phyloP scores from a whole-genome alignment of 495 filamentous ascomycete species.

The Lasiosphaeria ovina region DNA sequence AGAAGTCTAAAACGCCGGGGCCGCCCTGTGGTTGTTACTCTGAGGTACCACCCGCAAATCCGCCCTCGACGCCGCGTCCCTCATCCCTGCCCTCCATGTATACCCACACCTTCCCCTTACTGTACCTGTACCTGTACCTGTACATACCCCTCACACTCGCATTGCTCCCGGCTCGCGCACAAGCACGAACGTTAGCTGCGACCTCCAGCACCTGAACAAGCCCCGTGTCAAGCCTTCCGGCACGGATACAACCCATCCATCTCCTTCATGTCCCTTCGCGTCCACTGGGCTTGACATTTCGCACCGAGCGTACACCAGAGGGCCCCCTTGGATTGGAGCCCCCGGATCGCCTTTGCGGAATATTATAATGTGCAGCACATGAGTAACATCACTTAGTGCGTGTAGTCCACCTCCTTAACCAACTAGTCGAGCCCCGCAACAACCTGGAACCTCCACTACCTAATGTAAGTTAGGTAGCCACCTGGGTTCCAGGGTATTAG shows the following conservation, averaged over 20 bases:
- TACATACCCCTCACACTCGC: slow-evolving; percentile 22
- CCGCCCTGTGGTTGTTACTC: slow-evolving; percentile 15
- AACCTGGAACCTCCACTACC: too few relatives aligned
- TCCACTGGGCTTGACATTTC: slow-evolving; percentile 3
- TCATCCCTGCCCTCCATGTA: slow-evolving; percentile 8
- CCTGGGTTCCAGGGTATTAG: too few relatives aligned
- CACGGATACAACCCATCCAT: slow-evolving; percentile 22
- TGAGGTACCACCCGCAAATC: slow-evolving; percentile 20
- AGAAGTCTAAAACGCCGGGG: slow-evolving; percentile 24
- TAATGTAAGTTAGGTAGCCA: too few relatives aligned
- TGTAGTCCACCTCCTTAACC: slow-evolving; percentile 9
- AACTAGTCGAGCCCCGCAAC: slow-evolving; percentile 25
- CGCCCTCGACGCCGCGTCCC: slow-evolving; percentile 10
- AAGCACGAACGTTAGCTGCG: slow-evolving; percentile 18
- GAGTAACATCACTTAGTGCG: background rate
- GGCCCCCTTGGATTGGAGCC: background rate
- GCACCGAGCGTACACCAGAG: slow-evolving; percentile 9
- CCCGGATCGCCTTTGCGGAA: slow-evolving; percentile 11
- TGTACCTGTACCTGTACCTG: too few relatives aligned
- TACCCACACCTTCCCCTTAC: background rate
- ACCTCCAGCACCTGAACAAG: slow-evolving; percentile 11
- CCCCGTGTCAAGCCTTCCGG: slow-evolving; percentile 26
- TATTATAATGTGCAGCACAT: background rate
- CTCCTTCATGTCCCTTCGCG: slow-evolving; percentile 11
- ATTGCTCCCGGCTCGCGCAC: slow-evolving; percentile 23